A percentile compares a stretch with the other conserved stretches of the same genome.
Evolutionary conservation across 345 rosid species (phyloP).

Genomic region (Microcos paniculata): DNA sequence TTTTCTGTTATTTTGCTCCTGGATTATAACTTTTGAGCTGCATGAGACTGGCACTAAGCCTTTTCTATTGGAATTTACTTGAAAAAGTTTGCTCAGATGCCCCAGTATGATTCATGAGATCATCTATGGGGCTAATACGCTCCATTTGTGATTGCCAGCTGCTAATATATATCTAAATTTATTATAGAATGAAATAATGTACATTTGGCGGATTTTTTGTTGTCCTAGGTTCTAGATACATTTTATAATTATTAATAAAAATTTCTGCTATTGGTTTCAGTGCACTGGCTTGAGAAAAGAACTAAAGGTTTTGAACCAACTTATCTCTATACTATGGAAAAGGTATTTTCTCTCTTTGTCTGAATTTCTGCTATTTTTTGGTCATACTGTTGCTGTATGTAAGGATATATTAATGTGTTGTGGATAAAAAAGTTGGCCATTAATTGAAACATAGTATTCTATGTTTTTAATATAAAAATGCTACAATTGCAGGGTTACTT

Average conservation of each 20-base stretch:
- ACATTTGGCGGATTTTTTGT: not conserved
- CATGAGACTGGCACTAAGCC: no score
- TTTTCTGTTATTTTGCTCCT: no score
- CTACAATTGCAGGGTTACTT: slow-evolving; percentile 69
- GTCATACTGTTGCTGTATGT: slow-evolving; percentile 6
- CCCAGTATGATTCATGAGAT: no score
- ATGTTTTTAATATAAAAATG: slow-evolving; percentile 1
- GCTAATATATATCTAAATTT: no score
- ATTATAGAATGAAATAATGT: no score
- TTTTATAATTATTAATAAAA: slow-evolving; percentile 1
- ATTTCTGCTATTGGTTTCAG: slow-evolving; percentile 44
- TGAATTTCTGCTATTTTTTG: not conserved
- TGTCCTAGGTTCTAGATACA: not conserved
- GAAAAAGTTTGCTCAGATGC: no score
- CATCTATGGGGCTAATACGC: no score
- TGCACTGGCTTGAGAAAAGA: slow-evolving; percentile 76
- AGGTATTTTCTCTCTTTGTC: slow-evolving; percentile 45
- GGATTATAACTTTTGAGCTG: no score
- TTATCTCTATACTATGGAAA: slow-evolving; percentile 87
- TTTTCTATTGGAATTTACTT: no score
- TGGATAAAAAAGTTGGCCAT: not conserved
- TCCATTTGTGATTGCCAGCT: no score
- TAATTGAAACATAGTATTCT: not conserved
- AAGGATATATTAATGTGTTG: not conserved
- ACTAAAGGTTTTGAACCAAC: slow-evolving; percentile 87